Evolutionary conservation across 2,329 filamentous ascomycete genomes (phyloP).

Genomic region (Kalmusia sp.): DNA sequence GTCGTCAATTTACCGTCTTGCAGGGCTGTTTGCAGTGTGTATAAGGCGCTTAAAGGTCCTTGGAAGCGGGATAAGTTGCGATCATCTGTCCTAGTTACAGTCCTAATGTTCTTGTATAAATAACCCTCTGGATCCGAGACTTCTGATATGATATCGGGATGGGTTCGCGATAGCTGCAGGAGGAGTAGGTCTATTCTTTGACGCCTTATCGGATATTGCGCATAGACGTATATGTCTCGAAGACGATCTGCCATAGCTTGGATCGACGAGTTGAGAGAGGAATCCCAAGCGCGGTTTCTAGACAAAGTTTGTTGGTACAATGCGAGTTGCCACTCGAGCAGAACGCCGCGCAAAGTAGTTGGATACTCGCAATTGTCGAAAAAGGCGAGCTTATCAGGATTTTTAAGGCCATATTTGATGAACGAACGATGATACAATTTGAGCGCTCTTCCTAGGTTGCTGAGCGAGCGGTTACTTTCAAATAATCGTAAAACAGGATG

Average conservation of each 20-base stretch:
- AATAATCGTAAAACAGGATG: constrained; percentile 63
- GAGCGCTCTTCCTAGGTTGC: constrained; percentile 65
- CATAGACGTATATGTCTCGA: constrained; percentile 33
- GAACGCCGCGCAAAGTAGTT: constrained; percentile 37
- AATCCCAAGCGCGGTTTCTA: constrained; percentile 38
- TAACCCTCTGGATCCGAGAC: constrained; percentile 4
- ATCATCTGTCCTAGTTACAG: constrained; percentile 34
- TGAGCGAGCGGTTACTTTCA: constrained; percentile 58
- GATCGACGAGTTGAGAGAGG: constrained; percentile 33
- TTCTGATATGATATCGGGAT: constrained; percentile 64
- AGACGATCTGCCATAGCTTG: constrained; percentile 27
- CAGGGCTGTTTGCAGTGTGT: constrained; percentile 53
- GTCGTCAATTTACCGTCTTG: constrained; percentile 35
- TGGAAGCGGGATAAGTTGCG: constrained; percentile 38
- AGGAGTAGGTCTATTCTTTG: constrained; percentile 33
- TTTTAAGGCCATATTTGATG: constrained; percentile 50
- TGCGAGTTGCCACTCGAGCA: constrained; percentile 54
- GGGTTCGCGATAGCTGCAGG: constrained; percentile 56
- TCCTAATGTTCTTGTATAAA: not conserved
- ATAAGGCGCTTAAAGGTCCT: constrained; percentile 44
- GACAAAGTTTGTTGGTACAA: constrained; percentile 36
- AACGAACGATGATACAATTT: constrained; percentile 65
- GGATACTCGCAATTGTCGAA: constrained; percentile 44
- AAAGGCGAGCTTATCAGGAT: constrained; percentile 56
- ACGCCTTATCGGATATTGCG: constrained; percentile 41